Evolutionary conservation across 2,329 filamentous ascomycete species (phyloP).

Genomic region (Arthrobotrys megalospora): DNA sequence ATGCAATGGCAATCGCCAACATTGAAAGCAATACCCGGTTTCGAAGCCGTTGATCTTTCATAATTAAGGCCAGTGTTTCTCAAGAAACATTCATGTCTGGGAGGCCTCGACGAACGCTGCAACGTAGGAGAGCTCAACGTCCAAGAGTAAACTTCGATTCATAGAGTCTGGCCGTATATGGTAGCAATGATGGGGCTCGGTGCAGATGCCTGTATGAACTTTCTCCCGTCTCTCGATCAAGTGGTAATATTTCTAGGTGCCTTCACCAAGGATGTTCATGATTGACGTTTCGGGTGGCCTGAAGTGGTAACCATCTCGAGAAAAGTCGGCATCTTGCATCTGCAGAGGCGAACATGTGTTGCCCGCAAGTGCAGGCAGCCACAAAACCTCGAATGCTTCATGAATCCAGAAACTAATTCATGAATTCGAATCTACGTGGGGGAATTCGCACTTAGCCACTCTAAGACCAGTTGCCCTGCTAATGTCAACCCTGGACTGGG

Average conservation of each 20-base stretch:
- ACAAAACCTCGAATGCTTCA: constrained; percentile 9
- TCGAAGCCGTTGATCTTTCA: constrained; percentile 30
- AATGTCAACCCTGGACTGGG: not conserved
- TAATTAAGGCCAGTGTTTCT: constrained; percentile 33
- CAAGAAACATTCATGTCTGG: constrained; percentile 44
- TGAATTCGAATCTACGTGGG: not conserved
- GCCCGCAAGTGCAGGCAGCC: constrained; percentile 37
- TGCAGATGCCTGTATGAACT: not conserved
- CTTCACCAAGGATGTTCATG: constrained; percentile 19
- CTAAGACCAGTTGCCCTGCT: too few species aligned
- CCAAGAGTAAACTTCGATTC: not conserved
- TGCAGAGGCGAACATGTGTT: constrained; percentile 30
- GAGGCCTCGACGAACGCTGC: not conserved
- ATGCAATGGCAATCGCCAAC: not conserved
- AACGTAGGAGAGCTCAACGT: constrained; percentile 11
- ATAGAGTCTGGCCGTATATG: not conserved
- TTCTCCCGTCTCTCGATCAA: constrained; percentile 30
- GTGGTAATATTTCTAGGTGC: not conserved
- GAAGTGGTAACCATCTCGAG: constrained; percentile 43
- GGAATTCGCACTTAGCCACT: not conserved
- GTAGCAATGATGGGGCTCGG: not conserved
- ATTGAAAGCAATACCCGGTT: constrained; percentile 29
- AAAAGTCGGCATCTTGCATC: constrained; percentile 35
- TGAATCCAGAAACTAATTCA: not conserved
- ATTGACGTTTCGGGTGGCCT: constrained; percentile 53